A percentile compares a stretch with the other conserved stretches of the same genome.
Conservation (phyloP, 768 basidiomycete species). For the Russula virescens region DNA sequence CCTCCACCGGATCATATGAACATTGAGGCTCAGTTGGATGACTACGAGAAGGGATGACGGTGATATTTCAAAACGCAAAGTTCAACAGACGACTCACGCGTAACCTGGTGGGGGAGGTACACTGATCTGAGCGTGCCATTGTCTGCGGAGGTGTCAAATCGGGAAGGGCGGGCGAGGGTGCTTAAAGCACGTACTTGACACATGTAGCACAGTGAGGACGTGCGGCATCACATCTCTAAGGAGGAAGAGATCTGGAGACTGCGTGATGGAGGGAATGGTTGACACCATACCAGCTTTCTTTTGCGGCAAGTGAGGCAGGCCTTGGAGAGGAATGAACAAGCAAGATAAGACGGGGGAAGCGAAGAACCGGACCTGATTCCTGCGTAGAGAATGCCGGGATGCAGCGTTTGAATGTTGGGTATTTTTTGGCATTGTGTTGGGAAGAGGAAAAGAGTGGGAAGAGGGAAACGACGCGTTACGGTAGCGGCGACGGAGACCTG, state of each 20-base stretch:
- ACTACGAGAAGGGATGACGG: slow-evolving; percentile 33
- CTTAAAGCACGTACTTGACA: slow-evolving; percentile 54
- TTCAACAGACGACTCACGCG: slow-evolving; percentile 46
- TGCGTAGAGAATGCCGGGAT: slow-evolving; percentile 58
- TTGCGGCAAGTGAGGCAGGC: slow-evolving; percentile 80
- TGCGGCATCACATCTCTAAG: slow-evolving; percentile 82
- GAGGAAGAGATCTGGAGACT: slow-evolving; percentile 11
- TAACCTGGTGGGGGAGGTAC: slow-evolving; percentile 84
- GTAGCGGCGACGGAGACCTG: too few relatives aligned
- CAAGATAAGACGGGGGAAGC: background rate
- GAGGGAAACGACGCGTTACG: too few relatives aligned
- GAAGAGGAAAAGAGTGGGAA: slow-evolving; percentile 1
- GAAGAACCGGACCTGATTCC: slow-evolving; percentile 56
- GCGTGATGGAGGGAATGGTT: background rate
- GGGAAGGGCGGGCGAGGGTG: background rate
- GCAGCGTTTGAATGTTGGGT: slow-evolving; percentile 32
- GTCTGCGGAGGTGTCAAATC: slow-evolving; percentile 38
- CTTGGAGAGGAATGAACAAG: slow-evolving; percentile 34
- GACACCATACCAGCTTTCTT: slow-evolving; percentile 63
- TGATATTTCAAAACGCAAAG: slow-evolving; percentile 18
- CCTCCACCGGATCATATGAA: slow-evolving; percentile 82
- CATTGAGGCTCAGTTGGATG: slow-evolving; percentile 85
- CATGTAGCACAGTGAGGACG: slow-evolving; percentile 84
- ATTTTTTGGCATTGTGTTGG: slow-evolving; percentile 59
- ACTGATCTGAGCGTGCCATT: slow-evolving; percentile 76